These are phyloP conservation scores for Ambispora gerdemannii DNA, from an alignment of 192 early-diverging fungal species.

Conservation along the genomic window DNA sequence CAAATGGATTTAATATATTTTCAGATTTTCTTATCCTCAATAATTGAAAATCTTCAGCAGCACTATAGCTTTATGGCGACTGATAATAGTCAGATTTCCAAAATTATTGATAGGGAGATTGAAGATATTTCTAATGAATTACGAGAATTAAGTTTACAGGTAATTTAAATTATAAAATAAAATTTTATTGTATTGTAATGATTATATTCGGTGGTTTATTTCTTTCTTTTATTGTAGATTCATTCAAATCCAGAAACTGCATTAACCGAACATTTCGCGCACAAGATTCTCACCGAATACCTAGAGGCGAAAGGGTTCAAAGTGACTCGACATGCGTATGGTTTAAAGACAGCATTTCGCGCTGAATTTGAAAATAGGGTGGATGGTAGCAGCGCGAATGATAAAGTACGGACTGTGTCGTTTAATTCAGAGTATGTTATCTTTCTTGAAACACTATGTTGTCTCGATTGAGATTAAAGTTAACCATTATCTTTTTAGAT, in stretches of 20 bases:
- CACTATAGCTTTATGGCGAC: too few species aligned
- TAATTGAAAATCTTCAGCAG: too few species aligned
- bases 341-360: slow-evolving; percentile 71
- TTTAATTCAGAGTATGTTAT: slow-evolving; percentile 22
- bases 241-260: slow-evolving; percentile 60
- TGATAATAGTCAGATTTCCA: too few species aligned
- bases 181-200: background rate
- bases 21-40: too few species aligned
- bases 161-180: slow-evolving; percentile 15
- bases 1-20: too few species aligned
- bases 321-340: slow-evolving; percentile 57
- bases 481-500: too few species aligned
- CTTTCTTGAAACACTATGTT: too few species aligned
- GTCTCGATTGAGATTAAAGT: background rate
- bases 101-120: slow-evolving; percentile 34
- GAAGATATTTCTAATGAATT: slow-evolving; percentile 39
- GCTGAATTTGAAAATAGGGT: slow-evolving; percentile 53
- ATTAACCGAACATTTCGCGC: slow-evolving; percentile 56
- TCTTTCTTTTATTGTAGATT: slow-evolving; percentile 34
- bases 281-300: slow-evolving; percentile 61
- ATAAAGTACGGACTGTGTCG: slow-evolving; percentile 5
- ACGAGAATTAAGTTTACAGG: slow-evolving; percentile 45
- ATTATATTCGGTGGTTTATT: background rate
- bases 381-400: slow-evolving; percentile 20
- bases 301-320: slow-evolving; percentile 61